Evolutionary conservation across 495 filamentous ascomycete genomes (phyloP), one percentile per base, ranked within the genome.

Genomic region (Cercophora scortea): DNA sequence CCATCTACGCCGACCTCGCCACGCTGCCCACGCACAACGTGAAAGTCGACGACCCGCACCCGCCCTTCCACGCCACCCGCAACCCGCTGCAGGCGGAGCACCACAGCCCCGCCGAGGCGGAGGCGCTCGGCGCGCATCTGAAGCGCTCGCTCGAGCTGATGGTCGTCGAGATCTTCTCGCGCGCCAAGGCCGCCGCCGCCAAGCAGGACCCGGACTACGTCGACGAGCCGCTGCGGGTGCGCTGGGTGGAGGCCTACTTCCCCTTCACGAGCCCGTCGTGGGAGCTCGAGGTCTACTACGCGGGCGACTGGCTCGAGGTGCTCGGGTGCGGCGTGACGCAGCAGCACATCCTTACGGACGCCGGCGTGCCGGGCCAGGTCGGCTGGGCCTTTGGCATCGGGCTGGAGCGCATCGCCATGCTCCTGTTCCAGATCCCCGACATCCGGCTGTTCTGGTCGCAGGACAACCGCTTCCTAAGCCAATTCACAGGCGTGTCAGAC

Each of bases 321-420:
- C 77, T 98, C 3, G 93, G 94, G 4, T 95, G 88, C 62, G 94
- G 94, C n/a, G 83, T 98, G 15, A 84, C 87, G 45, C 79, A 86
- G 66, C 93, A 98, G 63, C 75, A 84, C 17, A 68, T 98, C 9
- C 78, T 88, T 47, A 79, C 77, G 64, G 82, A 88, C 52, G 90
- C 92, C 2, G 86, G 83, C 44, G 83, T 87, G 15, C 83, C 88
- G 6, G 66, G 79, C 33, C 81, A 89, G 56, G 59, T 95, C 13
- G 92, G 94, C 10, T 98, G 93, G 94, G 94, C 93, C 8, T 98
- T 96, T 62, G 94, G 93, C 19, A 73, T 96, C 12, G 93, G 93
- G 9, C 76, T 97, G 18, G 93, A 98, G 63, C 79, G 93, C 49
- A 87, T 98, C 49, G 90, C 93, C 42, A 98, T 98, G 94, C 76